Base-by-base conservation (phyloP, 2,329 filamentous ascomycete genomes). In the Fusarium sp. region DNA sequence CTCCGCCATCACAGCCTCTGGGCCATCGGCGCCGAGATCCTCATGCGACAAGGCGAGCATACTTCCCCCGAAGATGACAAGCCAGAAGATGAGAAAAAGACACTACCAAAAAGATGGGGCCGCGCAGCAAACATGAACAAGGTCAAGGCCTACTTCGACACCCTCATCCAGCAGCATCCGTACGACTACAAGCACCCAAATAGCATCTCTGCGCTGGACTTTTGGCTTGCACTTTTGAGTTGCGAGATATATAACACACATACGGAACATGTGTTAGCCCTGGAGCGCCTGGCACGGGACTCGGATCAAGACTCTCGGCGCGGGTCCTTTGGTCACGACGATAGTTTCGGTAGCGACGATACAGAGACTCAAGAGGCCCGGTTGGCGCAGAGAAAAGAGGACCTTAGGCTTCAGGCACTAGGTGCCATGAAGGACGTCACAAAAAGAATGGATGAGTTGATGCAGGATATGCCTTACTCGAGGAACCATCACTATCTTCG, bases 11-110 rank as follows among this genome's bases (percentile, higher is more conserved):
- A 92, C 77, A 88, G 90, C 38, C 88, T 93, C 73, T 98, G 95
- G 96, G 92, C 92, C 16, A 88, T 98, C 51, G 95, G 94, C 1
- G 94, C 94, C 3, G 95, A 98, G 82, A 89, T 98, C 22, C 83
- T 98, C 64, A 90, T 97, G 83, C 89, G 92, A 17, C 83, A 87
- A 31, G 87, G 86, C 8, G 84, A 87, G 68, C 73, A 75, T 8
- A 35, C 20, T 16, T 42, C 24, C 14, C 62, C 24, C 20, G 66
- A 64, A 29, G 66, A 74, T 60, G 49, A 55, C 33, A 46, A 46
- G 3, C 20, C 46, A 6, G n/a, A 59, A 17, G 57, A 62, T 17
- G 35, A 14, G 64, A 12, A 14, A 64, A 12, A 29, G 59, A 11
- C 44, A 20, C 61, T 9, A 22, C 51, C 60, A 49, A 70, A 29